Conservation (phyloP, 2,329 filamentous ascomycete species). For the Neopestalotiopsis sp. region DNA sequence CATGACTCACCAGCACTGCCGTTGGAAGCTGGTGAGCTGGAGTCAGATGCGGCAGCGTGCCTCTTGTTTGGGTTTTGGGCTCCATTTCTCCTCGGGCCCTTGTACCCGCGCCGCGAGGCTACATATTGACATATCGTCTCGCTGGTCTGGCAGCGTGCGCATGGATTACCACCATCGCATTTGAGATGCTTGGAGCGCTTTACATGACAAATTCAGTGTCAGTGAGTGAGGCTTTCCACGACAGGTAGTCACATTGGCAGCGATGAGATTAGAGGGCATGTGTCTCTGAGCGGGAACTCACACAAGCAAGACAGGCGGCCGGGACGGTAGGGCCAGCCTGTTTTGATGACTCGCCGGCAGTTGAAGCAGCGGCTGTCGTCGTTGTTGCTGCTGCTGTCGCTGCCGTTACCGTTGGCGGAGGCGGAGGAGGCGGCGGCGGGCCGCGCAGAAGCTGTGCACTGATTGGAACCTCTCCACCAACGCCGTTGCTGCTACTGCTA, state of each 20-base stretch:
- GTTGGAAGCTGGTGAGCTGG: conserved; percentile 37
- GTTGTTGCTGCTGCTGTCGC: not conserved
- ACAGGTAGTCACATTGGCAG: not conserved
- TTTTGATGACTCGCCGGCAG: not conserved
- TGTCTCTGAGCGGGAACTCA: conserved; percentile 11
- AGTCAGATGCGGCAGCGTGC: conserved; percentile 49
- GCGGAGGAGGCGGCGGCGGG: not conserved
- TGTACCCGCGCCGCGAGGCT: conserved; percentile 76
- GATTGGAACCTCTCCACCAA: conserved; percentile 1
- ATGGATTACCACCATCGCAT: conserved; percentile 74
- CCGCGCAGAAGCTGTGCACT: conserved; percentile 1
- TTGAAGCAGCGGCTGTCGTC: not conserved
- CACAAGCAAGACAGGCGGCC: conserved; percentile 55
- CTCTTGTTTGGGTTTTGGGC: conserved; percentile 53
- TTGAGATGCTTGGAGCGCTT: conserved; percentile 73
- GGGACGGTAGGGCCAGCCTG: conserved; percentile 42
- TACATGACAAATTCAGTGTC: conserved; percentile 15
- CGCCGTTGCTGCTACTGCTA: conserved; percentile 3
- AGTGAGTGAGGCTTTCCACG: conserved; percentile 20
- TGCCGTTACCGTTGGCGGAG: not conserved
- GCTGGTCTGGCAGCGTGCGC: conserved; percentile 66
- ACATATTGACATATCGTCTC: conserved; percentile 72
- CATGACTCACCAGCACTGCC: conserved; percentile 40
- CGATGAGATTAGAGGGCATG: not conserved
- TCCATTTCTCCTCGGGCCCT: conserved; percentile 64